Conservation (phyloP, 179 eudicot species). For the Silene coronaria region DNA sequence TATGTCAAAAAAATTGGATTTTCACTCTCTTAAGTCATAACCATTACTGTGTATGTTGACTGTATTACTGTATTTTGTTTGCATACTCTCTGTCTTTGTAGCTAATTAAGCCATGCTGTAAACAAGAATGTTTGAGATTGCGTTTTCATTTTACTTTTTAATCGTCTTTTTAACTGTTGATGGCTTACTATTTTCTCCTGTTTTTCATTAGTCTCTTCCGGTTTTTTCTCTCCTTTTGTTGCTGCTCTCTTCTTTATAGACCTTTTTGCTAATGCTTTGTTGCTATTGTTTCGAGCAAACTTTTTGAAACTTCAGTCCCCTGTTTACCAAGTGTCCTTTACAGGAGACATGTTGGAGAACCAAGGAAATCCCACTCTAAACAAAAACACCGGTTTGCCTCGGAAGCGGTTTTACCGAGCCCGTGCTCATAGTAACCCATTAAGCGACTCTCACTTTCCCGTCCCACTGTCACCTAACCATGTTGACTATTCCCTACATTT, state of each 20-base stretch:
- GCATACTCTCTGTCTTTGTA: too few relatives aligned
- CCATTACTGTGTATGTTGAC: background rate
- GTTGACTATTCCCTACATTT: slow-evolving; percentile 65
- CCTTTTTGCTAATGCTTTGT: background rate
- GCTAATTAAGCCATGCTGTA: too few relatives aligned
- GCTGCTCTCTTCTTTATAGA: background rate
- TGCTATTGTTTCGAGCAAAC: slow-evolving; percentile 8
- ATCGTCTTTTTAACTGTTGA: too few relatives aligned
- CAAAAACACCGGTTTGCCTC: slow-evolving; percentile 74
- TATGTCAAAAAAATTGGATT: background rate
- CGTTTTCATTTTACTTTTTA: too few relatives aligned
- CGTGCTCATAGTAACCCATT: slow-evolving; percentile 92
- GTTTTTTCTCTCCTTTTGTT: background rate
- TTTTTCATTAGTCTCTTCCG: too few relatives aligned
- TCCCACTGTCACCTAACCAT: slow-evolving; percentile 65
- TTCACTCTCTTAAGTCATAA: background rate
- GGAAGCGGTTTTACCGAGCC: slow-evolving; percentile 91
- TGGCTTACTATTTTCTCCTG: too few relatives aligned
- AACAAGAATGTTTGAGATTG: too few relatives aligned
- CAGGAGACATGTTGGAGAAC: slow-evolving; percentile 34
- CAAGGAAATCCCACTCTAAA: slow-evolving; percentile 38
- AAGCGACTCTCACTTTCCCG: slow-evolving; percentile 92
- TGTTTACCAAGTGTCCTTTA: background rate
- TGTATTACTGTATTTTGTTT: background rate
- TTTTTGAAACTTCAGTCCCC: background rate